These are phyloP conservation scores for Globisporangium iwayamae DNA, from an alignment of 352 stramenopile species.

Conservation along the genomic window DNA sequence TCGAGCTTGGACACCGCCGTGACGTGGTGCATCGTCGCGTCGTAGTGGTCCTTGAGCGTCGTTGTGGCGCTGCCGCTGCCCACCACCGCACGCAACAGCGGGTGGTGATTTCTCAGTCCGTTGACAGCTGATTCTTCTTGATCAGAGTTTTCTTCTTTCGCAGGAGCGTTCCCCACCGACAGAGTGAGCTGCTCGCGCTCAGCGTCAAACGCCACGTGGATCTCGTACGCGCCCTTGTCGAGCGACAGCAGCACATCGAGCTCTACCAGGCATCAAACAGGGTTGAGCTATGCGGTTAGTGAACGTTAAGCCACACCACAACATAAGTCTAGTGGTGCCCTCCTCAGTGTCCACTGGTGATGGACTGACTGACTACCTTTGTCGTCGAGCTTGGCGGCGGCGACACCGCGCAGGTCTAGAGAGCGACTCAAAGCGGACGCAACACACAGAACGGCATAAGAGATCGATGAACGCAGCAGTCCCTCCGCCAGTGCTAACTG, in stretches of 20 bases:
- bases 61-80: constrained; percentile 3
- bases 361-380: neutral
- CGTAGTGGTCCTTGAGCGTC: constrained; percentile 2
- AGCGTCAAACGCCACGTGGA: constrained; percentile 13
- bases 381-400: constrained; percentile 1
- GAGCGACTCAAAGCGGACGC: neutral
- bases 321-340: neutral
- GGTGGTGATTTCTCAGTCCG: constrained; percentile 6
- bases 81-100: constrained; percentile 12
- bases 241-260: constrained; percentile 20
- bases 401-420: neutral
- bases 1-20: constrained; percentile 16
- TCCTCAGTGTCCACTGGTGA: neutral
- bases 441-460: constrained; percentile 25
- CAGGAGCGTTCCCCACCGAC: neutral
- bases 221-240: constrained; percentile 18
- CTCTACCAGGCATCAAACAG: constrained; percentile 7
- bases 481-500: constrained; percentile 62
- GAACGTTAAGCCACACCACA: neutral
- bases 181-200: neutral
- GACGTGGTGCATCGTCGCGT: constrained; percentile 8
- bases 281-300: neutral
- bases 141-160: neutral
- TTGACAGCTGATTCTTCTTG: neutral
- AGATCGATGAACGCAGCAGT: constrained; percentile 35